A percentile compares a stretch with the other conserved stretches of the same genome.
phyloP scores from a whole-genome alignment of 306 rosid genomes.

The Casuarina glauca region DNA sequence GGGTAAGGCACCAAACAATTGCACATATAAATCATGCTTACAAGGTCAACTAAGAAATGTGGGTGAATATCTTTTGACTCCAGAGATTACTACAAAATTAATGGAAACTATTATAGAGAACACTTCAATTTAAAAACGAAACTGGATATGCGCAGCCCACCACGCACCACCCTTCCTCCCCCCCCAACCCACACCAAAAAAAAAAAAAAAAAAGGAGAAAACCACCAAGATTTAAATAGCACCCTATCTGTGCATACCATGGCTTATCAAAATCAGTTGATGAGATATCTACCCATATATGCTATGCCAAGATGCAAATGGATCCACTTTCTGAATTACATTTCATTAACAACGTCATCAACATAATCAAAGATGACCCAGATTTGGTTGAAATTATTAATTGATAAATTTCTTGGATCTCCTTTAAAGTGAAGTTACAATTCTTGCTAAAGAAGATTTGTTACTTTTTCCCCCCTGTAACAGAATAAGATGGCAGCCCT shows the following conservation, averaged over 20 bases:
- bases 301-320: neutral
- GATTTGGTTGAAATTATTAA: neutral
- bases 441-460: neutral
- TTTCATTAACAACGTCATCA: neutral
- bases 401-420: neutral
- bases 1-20: slow-evolving; percentile 26
- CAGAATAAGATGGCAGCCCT: neutral
- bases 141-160: too few relatives aligned
- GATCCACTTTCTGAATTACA: slow-evolving; percentile 1
- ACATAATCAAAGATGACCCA: neutral
- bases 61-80: neutral
- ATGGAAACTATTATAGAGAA: neutral
- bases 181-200: too few relatives aligned
- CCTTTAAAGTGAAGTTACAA: neutral
- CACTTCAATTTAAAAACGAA: neutral
- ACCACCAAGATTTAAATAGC: neutral
- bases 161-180: too few relatives aligned
- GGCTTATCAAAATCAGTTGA: neutral
- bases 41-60: slow-evolving; percentile 10
- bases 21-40: neutral
- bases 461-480: neutral
- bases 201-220: neutral
- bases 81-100: neutral
- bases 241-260: neutral
- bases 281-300: neutral